Conservation (phyloP, 2,329 filamentous ascomycete species). For the Calonectria pauciramosa region DNA sequence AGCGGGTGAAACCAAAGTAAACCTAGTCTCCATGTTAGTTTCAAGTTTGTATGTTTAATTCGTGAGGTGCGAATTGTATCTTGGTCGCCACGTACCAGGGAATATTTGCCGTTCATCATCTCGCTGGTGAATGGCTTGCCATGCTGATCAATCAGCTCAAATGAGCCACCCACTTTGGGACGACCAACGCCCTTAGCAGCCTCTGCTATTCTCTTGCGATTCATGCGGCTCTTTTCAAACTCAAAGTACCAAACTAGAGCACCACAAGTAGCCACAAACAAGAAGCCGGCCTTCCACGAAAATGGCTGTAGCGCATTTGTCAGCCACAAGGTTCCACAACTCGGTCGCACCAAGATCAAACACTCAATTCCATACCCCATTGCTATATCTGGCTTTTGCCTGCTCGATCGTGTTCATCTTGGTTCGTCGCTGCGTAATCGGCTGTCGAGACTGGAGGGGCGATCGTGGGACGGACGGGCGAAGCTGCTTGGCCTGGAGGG, state of each 20-base stretch:
- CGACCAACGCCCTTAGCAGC: slow-evolving; percentile 92
- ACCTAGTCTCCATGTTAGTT: slow-evolving; percentile 66
- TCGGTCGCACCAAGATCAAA: background rate
- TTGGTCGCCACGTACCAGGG: slow-evolving; percentile 68
- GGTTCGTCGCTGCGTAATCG: slow-evolving; percentile 54
- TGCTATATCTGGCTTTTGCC: slow-evolving; percentile 69
- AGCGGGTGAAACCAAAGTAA: slow-evolving; percentile 99
- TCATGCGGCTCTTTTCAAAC: slow-evolving; percentile 91
- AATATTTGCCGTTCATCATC: slow-evolving; percentile 89
- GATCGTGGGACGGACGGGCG: slow-evolving; percentile 51
- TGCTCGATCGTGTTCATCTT: slow-evolving; percentile 70
- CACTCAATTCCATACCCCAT: slow-evolving; percentile 60
- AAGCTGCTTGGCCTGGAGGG: slow-evolving; percentile 52
- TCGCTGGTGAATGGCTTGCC: slow-evolving; percentile 82
- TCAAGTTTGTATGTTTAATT: background rate
- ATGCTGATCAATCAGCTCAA: slow-evolving; percentile 85
- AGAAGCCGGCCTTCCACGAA: slow-evolving; percentile 88
- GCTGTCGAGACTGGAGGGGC: slow-evolving; percentile 50
- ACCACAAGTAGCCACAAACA: slow-evolving; percentile 85
- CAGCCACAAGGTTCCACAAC: slow-evolving; percentile 35
- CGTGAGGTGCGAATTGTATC: background rate
- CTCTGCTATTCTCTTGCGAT: slow-evolving; percentile 89
- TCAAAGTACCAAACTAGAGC: slow-evolving; percentile 92
- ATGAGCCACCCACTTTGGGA: slow-evolving; percentile 92
- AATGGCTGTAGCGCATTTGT: slow-evolving; percentile 75